Evolutionary conservation across 2,329 filamentous ascomycete species (phyloP).

Genomic region (Xylaria polymorpha): DNA sequence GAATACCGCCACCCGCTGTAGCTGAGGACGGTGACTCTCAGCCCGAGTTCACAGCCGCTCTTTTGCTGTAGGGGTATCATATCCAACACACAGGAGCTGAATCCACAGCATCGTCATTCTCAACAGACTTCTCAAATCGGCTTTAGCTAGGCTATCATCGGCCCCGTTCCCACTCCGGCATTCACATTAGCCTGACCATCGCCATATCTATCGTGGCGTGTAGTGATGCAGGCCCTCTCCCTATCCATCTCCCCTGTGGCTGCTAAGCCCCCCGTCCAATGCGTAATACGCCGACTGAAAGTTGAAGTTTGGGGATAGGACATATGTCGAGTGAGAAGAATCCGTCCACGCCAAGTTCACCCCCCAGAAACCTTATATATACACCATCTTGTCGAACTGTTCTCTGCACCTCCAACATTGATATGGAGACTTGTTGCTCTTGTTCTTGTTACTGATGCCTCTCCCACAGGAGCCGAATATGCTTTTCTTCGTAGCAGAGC

Average conservation of each 20-base stretch:
- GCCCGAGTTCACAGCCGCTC: neutral
- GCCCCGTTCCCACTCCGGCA: neutral
- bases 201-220: neutral
- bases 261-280: neutral
- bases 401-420: slow-evolving; percentile 57
- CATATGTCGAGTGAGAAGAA: neutral
- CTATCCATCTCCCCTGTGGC: neutral
- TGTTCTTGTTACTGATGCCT: slow-evolving; percentile 46
- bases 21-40: neutral
- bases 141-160: neutral
- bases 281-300: slow-evolving; percentile 1
- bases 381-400: slow-evolving; percentile 38
- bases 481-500: slow-evolving; percentile 49
- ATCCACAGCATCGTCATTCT: neutral
- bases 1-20: neutral
- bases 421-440: slow-evolving; percentile 49
- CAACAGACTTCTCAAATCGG: neutral
- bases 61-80: neutral
- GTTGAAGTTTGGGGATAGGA: neutral
- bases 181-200: neutral
- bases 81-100: neutral
- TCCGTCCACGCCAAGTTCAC: slow-evolving; percentile 28
- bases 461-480: slow-evolving; percentile 55
- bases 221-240: neutral
- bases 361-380: slow-evolving; percentile 31